Evolutionary conservation across 2,329 filamentous ascomycete species (phyloP).

Genomic region (Botrytis porri): DNA sequence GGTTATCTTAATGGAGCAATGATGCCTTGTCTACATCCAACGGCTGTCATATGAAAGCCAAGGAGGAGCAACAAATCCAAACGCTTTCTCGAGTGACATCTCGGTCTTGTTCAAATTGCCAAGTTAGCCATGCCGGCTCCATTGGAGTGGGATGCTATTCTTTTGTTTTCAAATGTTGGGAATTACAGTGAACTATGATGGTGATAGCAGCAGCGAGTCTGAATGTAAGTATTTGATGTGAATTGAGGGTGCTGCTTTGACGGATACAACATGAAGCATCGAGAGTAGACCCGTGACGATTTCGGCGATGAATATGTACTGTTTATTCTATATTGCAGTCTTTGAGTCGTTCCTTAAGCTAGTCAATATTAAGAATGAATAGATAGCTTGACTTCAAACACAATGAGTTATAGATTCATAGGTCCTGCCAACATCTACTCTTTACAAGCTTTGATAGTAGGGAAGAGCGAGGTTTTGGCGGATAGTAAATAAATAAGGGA

Average conservation of each 20-base stretch:
- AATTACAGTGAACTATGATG: neutral
- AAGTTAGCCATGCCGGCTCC: neutral
- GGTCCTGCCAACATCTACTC: neutral
- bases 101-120: neutral
- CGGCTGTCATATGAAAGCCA: neutral
- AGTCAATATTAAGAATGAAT: too few relatives aligned
- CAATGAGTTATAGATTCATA: rapidly evolving
- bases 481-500: neutral
- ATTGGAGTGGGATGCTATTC: neutral
- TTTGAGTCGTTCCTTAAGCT: neutral
- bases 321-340: neutral
- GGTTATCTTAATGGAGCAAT: neutral
- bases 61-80: neutral
- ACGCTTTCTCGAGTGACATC: neutral
- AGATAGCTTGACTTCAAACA: neutral
- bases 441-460: neutral
- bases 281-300: neutral
- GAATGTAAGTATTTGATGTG: neutral
- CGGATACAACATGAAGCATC: neutral
- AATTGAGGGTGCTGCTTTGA: neutral
- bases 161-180: neutral
- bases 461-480: neutral
- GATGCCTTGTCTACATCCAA: too few relatives aligned
- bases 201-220: neutral
- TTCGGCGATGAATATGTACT: neutral